Evolutionary conservation across 208 protist species (phyloP), one percentile per base, ranked within the genome.

Genomic region (Acanthamoeba sp.): DNA sequence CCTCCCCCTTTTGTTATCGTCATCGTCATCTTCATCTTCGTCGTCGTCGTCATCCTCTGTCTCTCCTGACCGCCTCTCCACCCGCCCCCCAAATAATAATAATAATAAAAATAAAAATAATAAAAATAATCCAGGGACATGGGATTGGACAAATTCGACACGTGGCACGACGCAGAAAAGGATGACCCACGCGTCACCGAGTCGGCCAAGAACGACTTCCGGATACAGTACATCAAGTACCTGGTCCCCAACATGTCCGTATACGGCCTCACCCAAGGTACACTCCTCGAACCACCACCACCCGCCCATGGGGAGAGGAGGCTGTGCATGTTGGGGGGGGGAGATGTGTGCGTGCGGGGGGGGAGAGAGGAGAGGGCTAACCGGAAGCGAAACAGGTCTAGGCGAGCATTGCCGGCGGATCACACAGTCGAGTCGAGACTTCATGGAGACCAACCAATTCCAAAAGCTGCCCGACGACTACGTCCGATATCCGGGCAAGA

Each of bases 401-500:
- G 32, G n/a, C n/a, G 24, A 71, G 24, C 62, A 71, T 14, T n/a
- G n/a, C 62, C 32, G 32, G 7, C n/a, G n/a, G 24, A n/a, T 71
- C 24, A 87, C 78, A 14, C 78, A 87, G 14, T 87, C 87, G 7
- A 64, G 87, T 14, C 6, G 90, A 45, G 69, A 94, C 27, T 94
- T 91, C 40, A 94, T 94, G 69, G 90, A 94, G 90, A 90, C 42
- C 34, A 80, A 94, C 57, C 6, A 78, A 18, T 42, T 32, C 7
- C 42, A 36, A 6, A 18, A 22, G 24, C 90, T 59, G 18, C 90
- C 90, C 24, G 90, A 80, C 24, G 90, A 94, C 48, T 90, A 90
- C 48, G 66, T 52, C 36, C 36, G 18, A 27, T 94, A 89, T 90
- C 90, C 90, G 32, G 90, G 90, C 48, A 94, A 94, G 29, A 80